Base-by-base conservation (phyloP, 192 early-diverging fungal species). In the Backusella parvicylindrica region DNA sequence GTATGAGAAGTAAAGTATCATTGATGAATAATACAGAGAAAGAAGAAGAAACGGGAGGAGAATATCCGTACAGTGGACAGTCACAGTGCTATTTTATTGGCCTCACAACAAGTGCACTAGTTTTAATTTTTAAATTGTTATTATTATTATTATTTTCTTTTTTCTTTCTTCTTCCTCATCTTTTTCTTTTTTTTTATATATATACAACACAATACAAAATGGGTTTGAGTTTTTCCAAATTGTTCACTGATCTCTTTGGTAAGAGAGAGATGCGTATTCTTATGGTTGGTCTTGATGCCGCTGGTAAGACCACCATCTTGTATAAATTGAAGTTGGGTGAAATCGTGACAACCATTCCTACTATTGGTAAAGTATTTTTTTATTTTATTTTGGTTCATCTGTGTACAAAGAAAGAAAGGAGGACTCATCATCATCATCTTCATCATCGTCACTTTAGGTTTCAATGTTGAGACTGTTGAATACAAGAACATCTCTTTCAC, bases 401-500 rank as follows among this genome's bases (percentile, higher is more conserved):
- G 36, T 69, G 35, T 68, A 21, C 3, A 72, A 63, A 15, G n/a
- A 35, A 72, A n/a, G n/a, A n/a, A n/a, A n/a, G n/a, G n/a, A n/a
- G n/a, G 21, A 28, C 38, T 49, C 43, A 71, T 71, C 21, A 56
- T 56, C 21, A 8, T 41, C 49, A 3, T 31, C 3, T 15, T 72
- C 15, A 56, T 37, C 18, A 21, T 60, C 26, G 26, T 11, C 28
- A 1, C 9, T 68, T 38, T 82, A 86, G 97, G 97, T 68, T 98
- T 98, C 88, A 98, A 99, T 82, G 96, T 98, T 77, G 97, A 99
- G 86, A 96, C 94, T 37, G 96, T 98, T 77, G 92, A 94, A 81
- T 97, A 98, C 92, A 97, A 97, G 88, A 97, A 96, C 91, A 95
- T 97, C 86, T 94, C 89, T 81, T 99, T 98, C 86, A 97, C 93